phyloP scores from a whole-genome alignment of 129 eudicot species.

The Arctium lappa region DNA sequence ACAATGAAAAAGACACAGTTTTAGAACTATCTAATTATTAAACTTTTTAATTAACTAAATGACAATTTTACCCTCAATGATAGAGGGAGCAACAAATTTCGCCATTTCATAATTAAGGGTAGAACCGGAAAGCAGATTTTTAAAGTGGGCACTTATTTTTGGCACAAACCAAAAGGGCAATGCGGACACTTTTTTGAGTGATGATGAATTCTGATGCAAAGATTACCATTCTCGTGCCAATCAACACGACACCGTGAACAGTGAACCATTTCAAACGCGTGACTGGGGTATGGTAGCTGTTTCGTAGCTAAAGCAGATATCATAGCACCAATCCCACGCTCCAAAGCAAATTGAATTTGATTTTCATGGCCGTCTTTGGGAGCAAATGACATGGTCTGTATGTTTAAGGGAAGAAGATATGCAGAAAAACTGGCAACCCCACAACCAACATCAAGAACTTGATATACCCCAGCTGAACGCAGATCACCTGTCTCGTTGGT shows the following conservation, averaged over 20 bases:
- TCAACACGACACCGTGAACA: constrained; percentile 99
- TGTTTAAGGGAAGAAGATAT: constrained; percentile 82
- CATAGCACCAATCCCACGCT: constrained; percentile 95
- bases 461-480: constrained; percentile 78
- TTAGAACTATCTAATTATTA: no score
- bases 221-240: constrained; percentile 90
- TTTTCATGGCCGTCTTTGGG: constrained; percentile 99
- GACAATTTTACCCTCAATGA: background rate
- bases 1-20: background rate
- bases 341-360: constrained; percentile 98
- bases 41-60: background rate
- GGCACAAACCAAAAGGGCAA: background rate
- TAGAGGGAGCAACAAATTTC: background rate
- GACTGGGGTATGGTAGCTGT: constrained; percentile 92
- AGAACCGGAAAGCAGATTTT: background rate
- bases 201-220: background rate
- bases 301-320: constrained; percentile 89
- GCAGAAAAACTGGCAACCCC: constrained; percentile 99
- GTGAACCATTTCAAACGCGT: constrained; percentile 94
- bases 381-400: constrained; percentile 97
- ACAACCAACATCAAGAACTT: constrained; percentile 96
- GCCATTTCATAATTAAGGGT: background rate
- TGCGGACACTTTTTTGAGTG: background rate
- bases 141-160: background rate
- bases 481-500: constrained; percentile 89